phyloP scores from a whole-genome alignment of 2,329 filamentous ascomycete species.

The Onygenales sp. region DNA sequence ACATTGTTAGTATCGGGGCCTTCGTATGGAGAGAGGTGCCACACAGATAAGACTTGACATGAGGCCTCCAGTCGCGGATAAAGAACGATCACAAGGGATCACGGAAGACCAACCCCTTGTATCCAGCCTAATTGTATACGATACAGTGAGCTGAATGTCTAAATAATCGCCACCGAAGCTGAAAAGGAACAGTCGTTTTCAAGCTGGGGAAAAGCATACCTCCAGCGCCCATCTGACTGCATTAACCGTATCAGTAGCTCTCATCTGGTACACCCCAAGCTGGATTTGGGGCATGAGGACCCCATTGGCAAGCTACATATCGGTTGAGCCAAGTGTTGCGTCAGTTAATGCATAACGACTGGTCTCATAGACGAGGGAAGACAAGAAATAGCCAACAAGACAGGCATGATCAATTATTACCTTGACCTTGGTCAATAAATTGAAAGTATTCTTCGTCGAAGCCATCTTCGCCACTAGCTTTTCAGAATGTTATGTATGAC shows the following conservation, averaged over 20 bases:
- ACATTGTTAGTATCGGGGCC: neutral
- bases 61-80: too few species aligned
- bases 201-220: conserved; percentile 25
- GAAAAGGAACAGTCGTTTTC: neutral
- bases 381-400: neutral
- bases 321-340: neutral
- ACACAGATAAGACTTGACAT: neutral
- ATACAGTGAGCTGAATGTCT: neutral
- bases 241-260: conserved; percentile 41
- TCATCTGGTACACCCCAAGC: conserved; percentile 5
- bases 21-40: neutral
- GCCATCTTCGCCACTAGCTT: conserved; percentile 1
- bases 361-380: neutral
- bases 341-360: neutral
- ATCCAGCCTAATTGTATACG: conserved; percentile 3
- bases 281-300: conserved; percentile 6
- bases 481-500: neutral
- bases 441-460: conserved; percentile 2
- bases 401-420: neutral
- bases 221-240: conserved; percentile 41
- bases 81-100: neutral
- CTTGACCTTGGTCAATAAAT: conserved; percentile 3
- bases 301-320: conserved; percentile 6
- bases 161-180: neutral
- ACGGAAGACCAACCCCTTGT: conserved; percentile 3